Percentiles rank a stretch among this genome's conserved stretches.
phyloP scores from a whole-genome alignment of 768 basidiomycete species.

The Trametes punicea region DNA sequence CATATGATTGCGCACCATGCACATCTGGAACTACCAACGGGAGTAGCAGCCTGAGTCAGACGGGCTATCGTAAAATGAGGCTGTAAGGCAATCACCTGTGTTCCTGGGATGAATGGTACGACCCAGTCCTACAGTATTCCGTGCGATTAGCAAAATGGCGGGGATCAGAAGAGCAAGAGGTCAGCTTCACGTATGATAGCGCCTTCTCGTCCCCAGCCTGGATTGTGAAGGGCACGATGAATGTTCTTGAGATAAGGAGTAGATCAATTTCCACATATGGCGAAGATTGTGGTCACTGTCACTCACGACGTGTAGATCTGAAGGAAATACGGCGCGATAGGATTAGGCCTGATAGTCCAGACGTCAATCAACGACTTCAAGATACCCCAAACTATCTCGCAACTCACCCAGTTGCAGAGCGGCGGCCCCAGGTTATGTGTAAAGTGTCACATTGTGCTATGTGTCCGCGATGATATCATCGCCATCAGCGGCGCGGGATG shows the following conservation, averaged over 20 bases:
- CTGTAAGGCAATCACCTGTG: constrained; percentile 37
- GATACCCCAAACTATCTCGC: too few relatives aligned
- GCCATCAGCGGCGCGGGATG: neutral
- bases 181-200: constrained; percentile 48
- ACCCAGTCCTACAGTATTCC: constrained; percentile 45
- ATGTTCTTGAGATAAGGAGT: constrained; percentile 35
- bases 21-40: constrained; percentile 66
- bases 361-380: neutral
- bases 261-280: neutral
- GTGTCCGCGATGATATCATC: neutral
- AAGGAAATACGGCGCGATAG: constrained; percentile 53
- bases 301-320: constrained; percentile 62
- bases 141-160: neutral
- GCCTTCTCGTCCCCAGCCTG: constrained; percentile 39
- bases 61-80: neutral
- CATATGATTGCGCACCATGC: constrained; percentile 48
- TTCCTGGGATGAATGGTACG: constrained; percentile 58
- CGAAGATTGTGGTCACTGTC: neutral
- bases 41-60: neutral
- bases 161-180: constrained; percentile 24
- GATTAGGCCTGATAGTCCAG: constrained; percentile 43
- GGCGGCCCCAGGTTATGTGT: constrained; percentile 30
- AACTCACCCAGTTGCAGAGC: constrained; percentile 29
- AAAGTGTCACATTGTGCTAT: constrained; percentile 35
- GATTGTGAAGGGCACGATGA: constrained; percentile 50